Base-by-base conservation (phyloP, 768 basidiomycete genomes). In the Calocybe indica region DNA sequence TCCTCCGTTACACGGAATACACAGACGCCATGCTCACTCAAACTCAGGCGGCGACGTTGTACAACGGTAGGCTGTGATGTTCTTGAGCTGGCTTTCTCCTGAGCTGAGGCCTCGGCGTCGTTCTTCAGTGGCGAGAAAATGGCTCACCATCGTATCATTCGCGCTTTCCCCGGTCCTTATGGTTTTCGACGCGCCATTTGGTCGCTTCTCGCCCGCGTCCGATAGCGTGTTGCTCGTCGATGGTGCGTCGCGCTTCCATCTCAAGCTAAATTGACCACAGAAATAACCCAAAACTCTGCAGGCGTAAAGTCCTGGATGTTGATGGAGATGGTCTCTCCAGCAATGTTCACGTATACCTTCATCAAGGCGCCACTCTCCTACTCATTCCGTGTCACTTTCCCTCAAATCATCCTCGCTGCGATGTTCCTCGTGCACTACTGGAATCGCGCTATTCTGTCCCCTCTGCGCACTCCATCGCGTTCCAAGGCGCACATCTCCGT, bases 381-480 rank as follows among this genome's bases (percentile, higher is more conserved):
- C 33, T 59, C 68, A 22, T 43, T 63, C 3, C 56, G 60, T 53
- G 37, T 64, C 54, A 35, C 57, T 51, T 32, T 62, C 43, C 71
- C 78, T 0, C 72, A 79, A 35, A 64, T 67, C 14, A 43, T 88
- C 43, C 71, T 91, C 46, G 70, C 73, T 10, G 52, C 61, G 6
- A 70, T 85, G 44, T 94, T 76, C 64, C 61, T 92, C 42, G 46
- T 74, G 1, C 92, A 96, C 69, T 95, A 97, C 65, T 52, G 76
- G 45, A 92, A 95, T 65, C 88, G 94, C 43, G 81, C 90, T 5
- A 48, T 92, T 43, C 55, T 96, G 31, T 87, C 83, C 1, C 89
- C 91, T 5, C 69, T 95, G 5, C 77, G 89, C 49, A 85, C 90
- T 0, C 88, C 92, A 0, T 80, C 81, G 31, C 79, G 92, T 38